Conservation (phyloP, 768 basidiomycete genomes). For the Psilocybe cyanescens region DNA sequence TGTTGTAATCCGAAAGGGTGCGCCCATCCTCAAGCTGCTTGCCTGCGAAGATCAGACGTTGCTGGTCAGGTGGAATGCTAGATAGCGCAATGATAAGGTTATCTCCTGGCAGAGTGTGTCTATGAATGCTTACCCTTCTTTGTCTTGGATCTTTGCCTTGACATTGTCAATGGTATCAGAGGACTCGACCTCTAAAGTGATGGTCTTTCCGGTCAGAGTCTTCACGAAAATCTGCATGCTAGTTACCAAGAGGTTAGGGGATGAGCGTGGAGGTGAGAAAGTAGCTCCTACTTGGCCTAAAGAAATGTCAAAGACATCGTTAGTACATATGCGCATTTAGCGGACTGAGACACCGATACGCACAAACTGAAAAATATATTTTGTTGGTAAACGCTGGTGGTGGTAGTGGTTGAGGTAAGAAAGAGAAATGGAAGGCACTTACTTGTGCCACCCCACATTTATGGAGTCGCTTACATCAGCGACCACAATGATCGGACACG, state of each 20-base stretch:
- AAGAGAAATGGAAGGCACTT: slow-evolving; percentile 16
- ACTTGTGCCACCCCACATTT: slow-evolving; percentile 17
- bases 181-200: slow-evolving; percentile 23
- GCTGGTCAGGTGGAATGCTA: slow-evolving; percentile 22
- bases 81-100: slow-evolving; percentile 12
- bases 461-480: slow-evolving; percentile 20
- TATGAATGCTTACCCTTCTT: slow-evolving; percentile 26
- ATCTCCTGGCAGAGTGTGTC: background rate
- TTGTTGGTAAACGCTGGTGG: slow-evolving; percentile 3
- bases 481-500: slow-evolving; percentile 4
- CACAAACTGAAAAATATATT: slow-evolving; percentile 5
- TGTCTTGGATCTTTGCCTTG: slow-evolving; percentile 42
- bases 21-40: slow-evolving; percentile 24
- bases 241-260: slow-evolving; percentile 4
- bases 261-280: slow-evolving; percentile 4
- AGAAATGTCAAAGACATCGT: background rate
- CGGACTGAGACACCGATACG: background rate
- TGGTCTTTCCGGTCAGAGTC: slow-evolving; percentile 32
- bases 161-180: slow-evolving; percentile 60
- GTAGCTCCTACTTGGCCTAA: slow-evolving; percentile 9
- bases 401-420: slow-evolving; percentile 22
- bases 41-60: slow-evolving; percentile 22
- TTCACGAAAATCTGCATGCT: slow-evolving; percentile 40
- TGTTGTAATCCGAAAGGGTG: slow-evolving; percentile 22
- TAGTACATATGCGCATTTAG: background rate